Base-by-base conservation (phyloP, 768 basidiomycete genomes). In the Omphalotus guepiniiformis region DNA sequence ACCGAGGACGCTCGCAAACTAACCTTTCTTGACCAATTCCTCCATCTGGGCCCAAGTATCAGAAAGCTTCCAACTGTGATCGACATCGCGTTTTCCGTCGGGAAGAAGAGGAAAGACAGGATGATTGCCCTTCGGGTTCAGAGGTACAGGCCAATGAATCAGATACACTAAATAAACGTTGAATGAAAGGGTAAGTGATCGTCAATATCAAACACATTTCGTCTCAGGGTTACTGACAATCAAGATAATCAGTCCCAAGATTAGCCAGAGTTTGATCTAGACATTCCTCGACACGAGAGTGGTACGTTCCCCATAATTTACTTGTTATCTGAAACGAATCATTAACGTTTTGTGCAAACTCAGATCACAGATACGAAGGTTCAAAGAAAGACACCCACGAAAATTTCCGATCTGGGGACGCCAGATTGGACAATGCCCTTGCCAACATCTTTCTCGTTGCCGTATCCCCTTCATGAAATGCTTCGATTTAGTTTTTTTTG, bases 41-140 rank as follows among this genome's bases (percentile, higher is more conserved):
- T 93, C 91, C 84, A 93, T 85, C 62, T 85, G 81, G 56, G 78
- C 81, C 89, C 91, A 93, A 12, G 92, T 92, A 42, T 90, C 76
- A 42, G 63, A 68, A 57, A 89, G 60, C 22, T 79, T 71, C 79
- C 86, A 86, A 32, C 76, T 70, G 55, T 75, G 73, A 54, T 83
- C 79, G 39, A 87, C 69, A 58, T 89, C 87, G 29, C 87, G 75
- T 54, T 69, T 74, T 48, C 87, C 79, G 58, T 83, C 71, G 1
- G 81, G 75, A 28, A 76, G 78, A 11, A 68, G 72, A 7, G 83
- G 85, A 63, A 85, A 69, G 19, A 68, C 53, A 7, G 70, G 77
- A 58, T 84, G 75, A 59, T 82, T 85, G 29, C 83, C 85, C 21
- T 79, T 78, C 9, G 80, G 77, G 57, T 85, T 86, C 55, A 86